phyloP scores from a whole-genome alignment of 2,329 filamentous ascomycete genomes.

The Parafenestella ontariensis region DNA sequence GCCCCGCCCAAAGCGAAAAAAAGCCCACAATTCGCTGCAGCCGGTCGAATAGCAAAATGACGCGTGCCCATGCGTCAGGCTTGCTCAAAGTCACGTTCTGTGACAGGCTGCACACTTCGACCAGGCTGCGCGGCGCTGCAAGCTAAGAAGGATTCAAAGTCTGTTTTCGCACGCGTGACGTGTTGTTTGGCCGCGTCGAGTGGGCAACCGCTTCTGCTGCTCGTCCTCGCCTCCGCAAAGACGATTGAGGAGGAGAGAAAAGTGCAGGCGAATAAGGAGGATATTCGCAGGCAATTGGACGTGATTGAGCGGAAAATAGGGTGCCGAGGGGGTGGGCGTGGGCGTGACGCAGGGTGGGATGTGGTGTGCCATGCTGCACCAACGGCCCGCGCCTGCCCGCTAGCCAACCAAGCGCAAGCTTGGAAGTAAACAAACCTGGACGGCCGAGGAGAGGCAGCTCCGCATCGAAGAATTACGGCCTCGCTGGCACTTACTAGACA shows the following conservation, averaged over 20 bases:
- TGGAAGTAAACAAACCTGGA: slow-evolving; percentile 25
- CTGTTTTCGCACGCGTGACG: slow-evolving; percentile 25
- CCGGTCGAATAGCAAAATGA: slow-evolving; percentile 39
- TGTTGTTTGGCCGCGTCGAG: slow-evolving; percentile 28
- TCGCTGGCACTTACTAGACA: slow-evolving; percentile 4
- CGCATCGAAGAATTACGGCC: slow-evolving; percentile 1
- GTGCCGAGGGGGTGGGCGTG: slow-evolving; percentile 1
- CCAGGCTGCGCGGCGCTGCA: slow-evolving; percentile 8
- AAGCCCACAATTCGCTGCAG: slow-evolving; percentile 22
- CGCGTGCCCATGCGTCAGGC: slow-evolving; percentile 43
- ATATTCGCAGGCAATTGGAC: slow-evolving; percentile 4
- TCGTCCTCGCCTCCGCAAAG: not conserved
- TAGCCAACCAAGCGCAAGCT: slow-evolving; percentile 13
- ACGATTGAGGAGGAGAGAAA: slow-evolving; percentile 1
- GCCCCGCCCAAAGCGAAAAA: slow-evolving; percentile 5
- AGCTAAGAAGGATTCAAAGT: slow-evolving; percentile 12
- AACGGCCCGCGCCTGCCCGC: slow-evolving; percentile 20
- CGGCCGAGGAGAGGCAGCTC: slow-evolving; percentile 5
- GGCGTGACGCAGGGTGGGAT: slow-evolving; percentile 21
- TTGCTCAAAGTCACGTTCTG: slow-evolving; percentile 23
- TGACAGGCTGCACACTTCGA: slow-evolving; percentile 13
- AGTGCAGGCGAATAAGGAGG: slow-evolving; percentile 11
- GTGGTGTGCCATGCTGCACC: slow-evolving; percentile 13
- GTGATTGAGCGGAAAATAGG: slow-evolving; percentile 5
- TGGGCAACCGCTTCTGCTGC: slow-evolving; percentile 15